These are phyloP conservation scores for Colletotrichum camelliae DNA, from an alignment of 2,329 filamentous ascomycete genomes.

Conservation along the genomic window DNA sequence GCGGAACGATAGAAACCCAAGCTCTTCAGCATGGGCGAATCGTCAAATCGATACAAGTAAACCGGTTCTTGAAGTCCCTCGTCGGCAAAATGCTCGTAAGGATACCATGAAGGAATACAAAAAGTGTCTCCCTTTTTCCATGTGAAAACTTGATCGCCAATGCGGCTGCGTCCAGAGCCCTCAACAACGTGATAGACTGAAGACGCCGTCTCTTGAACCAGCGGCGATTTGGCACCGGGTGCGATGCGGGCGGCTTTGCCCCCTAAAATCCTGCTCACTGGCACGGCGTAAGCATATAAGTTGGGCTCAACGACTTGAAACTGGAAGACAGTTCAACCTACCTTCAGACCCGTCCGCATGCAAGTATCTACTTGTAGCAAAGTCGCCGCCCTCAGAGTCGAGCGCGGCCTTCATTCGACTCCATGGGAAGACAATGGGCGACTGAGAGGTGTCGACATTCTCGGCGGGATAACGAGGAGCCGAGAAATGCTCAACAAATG, in stretches of 20 bases:
- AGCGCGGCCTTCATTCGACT: conserved; percentile 44
- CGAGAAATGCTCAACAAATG: conserved; percentile 55
- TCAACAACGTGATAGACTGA: conserved; percentile 58
- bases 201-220: conserved; percentile 53
- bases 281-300: neutral
- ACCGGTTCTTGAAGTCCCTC: conserved; percentile 31
- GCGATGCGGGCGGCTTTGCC: conserved; percentile 50
- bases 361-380: conserved; percentile 35
- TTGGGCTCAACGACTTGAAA: neutral
- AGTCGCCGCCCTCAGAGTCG: conserved; percentile 36
- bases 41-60: conserved; percentile 60
- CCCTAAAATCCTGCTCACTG: conserved; percentile 51
- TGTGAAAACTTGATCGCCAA: conserved; percentile 39
- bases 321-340: conserved; percentile 17
- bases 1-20: conserved; percentile 54
- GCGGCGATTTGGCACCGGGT: conserved; percentile 38
- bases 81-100: conserved; percentile 51
- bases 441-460: conserved; percentile 41
- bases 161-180: conserved; percentile 45
- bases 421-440: conserved; percentile 56
- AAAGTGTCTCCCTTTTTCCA: conserved; percentile 62
- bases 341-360: conserved; percentile 33
- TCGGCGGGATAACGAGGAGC: conserved; percentile 46
- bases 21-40: conserved; percentile 57
- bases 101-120: conserved; percentile 57